Conservation (phyloP, 148 eudicot genomes). For the Amaranthus palmeri region DNA sequence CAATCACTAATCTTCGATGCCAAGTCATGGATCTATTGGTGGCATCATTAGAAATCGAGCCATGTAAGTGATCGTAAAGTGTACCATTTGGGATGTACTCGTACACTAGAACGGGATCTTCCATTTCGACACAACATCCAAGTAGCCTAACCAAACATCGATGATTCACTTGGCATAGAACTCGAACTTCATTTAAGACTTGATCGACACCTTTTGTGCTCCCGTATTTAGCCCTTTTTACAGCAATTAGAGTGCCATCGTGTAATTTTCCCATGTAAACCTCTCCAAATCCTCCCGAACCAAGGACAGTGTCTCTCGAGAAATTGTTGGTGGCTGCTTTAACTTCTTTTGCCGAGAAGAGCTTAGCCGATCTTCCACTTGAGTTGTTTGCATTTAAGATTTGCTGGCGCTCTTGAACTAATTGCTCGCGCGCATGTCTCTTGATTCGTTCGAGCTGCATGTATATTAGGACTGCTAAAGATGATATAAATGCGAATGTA, state of each 20-base stretch:
- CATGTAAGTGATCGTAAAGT: slow-evolving; percentile 45
- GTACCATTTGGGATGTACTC: slow-evolving; percentile 53
- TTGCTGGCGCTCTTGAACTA: slow-evolving; percentile 40
- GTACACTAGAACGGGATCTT: slow-evolving; percentile 47
- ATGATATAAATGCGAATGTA: slow-evolving; percentile 17
- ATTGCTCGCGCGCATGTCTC: slow-evolving; percentile 19
- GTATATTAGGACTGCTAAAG: slow-evolving; percentile 29
- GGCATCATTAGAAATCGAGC: slow-evolving; percentile 7
- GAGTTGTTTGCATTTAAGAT: slow-evolving; percentile 40
- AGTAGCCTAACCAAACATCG: slow-evolving; percentile 42
- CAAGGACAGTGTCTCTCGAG: slow-evolving; percentile 39
- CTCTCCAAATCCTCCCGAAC: slow-evolving; percentile 57
- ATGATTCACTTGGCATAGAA: slow-evolving; percentile 66
- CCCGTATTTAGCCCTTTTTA: slow-evolving; percentile 50
- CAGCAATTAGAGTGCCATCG: slow-evolving; percentile 48
- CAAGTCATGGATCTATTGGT: slow-evolving; percentile 28
- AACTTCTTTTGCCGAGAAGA: slow-evolving; percentile 45
- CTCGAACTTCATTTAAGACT: slow-evolving; percentile 57
- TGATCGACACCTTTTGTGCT: slow-evolving; percentile 47
- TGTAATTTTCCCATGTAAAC: slow-evolving; percentile 51
- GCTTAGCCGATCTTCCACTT: slow-evolving; percentile 47
- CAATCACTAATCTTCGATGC: slow-evolving; percentile 37
- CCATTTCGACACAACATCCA: slow-evolving; percentile 55
- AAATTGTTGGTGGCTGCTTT: slow-evolving; percentile 46
- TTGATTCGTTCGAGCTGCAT: slow-evolving; percentile 24